A percentile compares a stretch with the other conserved stretches of the same genome.
Evolutionary conservation across 164 flowering plant species (phyloP).

Genomic region (Santalum album): DNA sequence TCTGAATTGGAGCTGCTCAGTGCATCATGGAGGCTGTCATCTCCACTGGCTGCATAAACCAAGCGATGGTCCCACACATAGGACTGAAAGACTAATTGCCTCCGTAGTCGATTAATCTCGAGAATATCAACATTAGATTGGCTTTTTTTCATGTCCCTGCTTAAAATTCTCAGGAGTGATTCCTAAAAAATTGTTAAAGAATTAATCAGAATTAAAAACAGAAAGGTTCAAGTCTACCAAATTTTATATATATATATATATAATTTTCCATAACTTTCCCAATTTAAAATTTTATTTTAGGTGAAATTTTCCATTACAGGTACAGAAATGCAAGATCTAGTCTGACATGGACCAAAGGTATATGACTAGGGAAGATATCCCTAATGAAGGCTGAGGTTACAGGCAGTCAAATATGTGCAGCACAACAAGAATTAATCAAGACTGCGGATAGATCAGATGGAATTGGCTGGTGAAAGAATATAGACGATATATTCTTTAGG

Average conservation of each 20-base stretch:
- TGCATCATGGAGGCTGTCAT: slow-evolving; percentile 18
- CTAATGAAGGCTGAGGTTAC: too few species aligned
- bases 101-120: slow-evolving; percentile 65
- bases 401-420: too few species aligned
- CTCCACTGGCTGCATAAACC: slow-evolving; percentile 43
- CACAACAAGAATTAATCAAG: too few species aligned
- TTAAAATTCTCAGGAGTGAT: slow-evolving; percentile 37
- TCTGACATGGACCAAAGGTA: too few species aligned
- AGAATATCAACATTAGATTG: slow-evolving; percentile 82
- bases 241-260: too few species aligned
- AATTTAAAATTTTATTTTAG: neutral
- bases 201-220: slow-evolving; percentile 8
- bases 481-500: too few species aligned
- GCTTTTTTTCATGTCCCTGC: slow-evolving; percentile 44
- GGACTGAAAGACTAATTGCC: slow-evolving; percentile 75
- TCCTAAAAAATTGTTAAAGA: slow-evolving; percentile 40
- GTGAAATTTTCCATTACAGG: neutral
- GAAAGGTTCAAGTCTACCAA: too few species aligned
- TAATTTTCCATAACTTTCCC: neutral
- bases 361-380: too few species aligned
- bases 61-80: slow-evolving; percentile 87
- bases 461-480: too few species aligned
- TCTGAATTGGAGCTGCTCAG: slow-evolving; percentile 17
- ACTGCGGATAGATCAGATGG: too few species aligned
- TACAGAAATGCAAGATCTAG: too few species aligned